Conservation (phyloP, 495 filamentous ascomycete genomes). For the Trichoderma asperelloides region DNA sequence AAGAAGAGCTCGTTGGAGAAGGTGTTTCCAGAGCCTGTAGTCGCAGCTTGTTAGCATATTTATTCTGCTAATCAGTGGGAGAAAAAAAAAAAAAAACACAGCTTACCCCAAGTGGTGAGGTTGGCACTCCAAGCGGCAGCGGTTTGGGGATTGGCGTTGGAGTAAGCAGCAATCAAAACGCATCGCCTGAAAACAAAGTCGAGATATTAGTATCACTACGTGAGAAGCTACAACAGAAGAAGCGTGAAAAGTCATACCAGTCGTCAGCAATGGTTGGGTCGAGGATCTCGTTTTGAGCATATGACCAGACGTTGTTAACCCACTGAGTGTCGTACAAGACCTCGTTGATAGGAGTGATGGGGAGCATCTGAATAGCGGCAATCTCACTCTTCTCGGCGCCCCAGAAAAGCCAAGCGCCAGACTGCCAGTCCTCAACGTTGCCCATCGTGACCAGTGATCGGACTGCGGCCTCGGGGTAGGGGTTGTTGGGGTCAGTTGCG, state of each 20-base stretch:
- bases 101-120: conserved; percentile 11
- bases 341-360: conserved; percentile 12
- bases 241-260: conserved; percentile 3
- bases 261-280: conserved; percentile 11
- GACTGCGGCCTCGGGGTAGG: conserved; percentile 11
- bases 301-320: conserved; percentile 12
- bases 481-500: conserved; percentile 11
- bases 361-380: conserved; percentile 12
- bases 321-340: conserved; percentile 12
- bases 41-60: not conserved
- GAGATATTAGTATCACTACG: not conserved
- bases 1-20: conserved; percentile 13
- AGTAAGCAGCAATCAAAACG: conserved; percentile 12
- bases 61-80: not conserved
- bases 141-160: conserved; percentile 10
- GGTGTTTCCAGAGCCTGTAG: conserved; percentile 10
- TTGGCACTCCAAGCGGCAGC: conserved; percentile 13
- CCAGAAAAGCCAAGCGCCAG: conserved; percentile 13
- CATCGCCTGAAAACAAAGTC: not conserved
- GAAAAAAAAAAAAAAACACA: not conserved
- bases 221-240: too few relatives aligned
- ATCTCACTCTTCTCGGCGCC: conserved; percentile 11
- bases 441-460: conserved; percentile 15
- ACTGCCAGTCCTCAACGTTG: conserved; percentile 13
- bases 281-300: conserved; percentile 9